Evolutionary conservation across 768 basidiomycete species (phyloP).

Genomic region (Phlebiopsis gigantea): DNA sequence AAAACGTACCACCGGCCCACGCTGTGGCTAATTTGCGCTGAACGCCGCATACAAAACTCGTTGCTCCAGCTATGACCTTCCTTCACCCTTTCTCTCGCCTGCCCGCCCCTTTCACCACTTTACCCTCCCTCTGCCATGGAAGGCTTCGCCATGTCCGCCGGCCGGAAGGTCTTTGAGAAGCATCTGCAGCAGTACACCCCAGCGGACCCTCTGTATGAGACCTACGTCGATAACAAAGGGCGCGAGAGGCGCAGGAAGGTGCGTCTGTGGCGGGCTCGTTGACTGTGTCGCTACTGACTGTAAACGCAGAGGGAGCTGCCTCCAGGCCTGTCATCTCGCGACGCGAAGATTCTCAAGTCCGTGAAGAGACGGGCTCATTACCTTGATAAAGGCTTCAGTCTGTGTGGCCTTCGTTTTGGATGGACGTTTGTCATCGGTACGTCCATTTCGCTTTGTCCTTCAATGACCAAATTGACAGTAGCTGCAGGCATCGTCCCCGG

Average conservation of each 20-base stretch:
- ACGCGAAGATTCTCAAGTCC: conserved; percentile 66
- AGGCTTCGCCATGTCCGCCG: conserved; percentile 34
- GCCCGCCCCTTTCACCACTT: background rate
- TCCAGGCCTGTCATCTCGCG: conserved; percentile 70
- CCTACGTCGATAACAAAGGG: conserved; percentile 49
- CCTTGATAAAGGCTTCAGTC: conserved; percentile 80
- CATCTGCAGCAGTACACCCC: conserved; percentile 67
- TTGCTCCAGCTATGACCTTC: background rate
- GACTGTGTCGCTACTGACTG: background rate
- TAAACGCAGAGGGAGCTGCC: conserved; percentile 58
- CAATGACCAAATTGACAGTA: background rate
- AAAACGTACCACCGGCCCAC: conserved; percentile 1
- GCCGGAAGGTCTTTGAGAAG: conserved; percentile 54
- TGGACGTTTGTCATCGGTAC: conserved; percentile 74
- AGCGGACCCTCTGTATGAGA: conserved; percentile 70
- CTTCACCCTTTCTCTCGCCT: background rate
- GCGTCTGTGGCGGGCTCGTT: conserved; percentile 11
- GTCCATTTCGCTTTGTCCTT: conserved; percentile 4
- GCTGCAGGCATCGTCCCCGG: conserved; percentile 56
- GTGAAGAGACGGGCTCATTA: conserved; percentile 76
- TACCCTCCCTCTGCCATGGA: background rate
- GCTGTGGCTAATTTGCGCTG: background rate
- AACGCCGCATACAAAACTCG: conserved; percentile 2
- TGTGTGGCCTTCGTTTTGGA: conserved; percentile 81
- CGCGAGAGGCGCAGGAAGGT: conserved; percentile 57